These are phyloP conservation scores for Nicotiana attenuata DNA, from an alignment of 257 asterid genomes.

Conservation along the genomic window DNA sequence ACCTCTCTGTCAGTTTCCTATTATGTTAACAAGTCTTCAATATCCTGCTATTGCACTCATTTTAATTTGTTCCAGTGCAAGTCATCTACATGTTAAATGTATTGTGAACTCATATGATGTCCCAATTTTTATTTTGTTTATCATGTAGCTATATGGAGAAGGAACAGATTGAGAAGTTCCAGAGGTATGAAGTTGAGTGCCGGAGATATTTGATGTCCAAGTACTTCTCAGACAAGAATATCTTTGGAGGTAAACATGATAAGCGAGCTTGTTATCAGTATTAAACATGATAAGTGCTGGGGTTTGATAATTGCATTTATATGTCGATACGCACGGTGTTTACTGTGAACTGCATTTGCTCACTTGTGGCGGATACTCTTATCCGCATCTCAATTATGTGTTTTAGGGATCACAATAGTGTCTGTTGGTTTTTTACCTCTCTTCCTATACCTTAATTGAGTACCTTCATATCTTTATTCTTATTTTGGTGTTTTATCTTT, in stretches of 20 bases:
- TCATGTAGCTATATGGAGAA: not conserved
- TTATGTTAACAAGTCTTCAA: not conserved
- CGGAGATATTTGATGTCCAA: conserved; percentile 52
- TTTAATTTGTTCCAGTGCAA: not conserved
- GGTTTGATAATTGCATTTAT: not conserved
- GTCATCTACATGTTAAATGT: not conserved
- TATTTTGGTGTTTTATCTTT: too few relatives aligned
- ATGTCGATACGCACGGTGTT: not conserved
- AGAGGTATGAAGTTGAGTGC: conserved; percentile 54
- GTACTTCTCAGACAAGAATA: conserved; percentile 79
- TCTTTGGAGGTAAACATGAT: conserved; percentile 57
- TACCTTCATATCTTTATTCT: too few relatives aligned
- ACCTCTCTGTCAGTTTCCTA: not conserved
- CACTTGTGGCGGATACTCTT: too few relatives aligned
- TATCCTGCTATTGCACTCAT: not conserved
- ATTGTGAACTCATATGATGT: not conserved
- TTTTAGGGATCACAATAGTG: too few relatives aligned
- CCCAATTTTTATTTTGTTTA: not conserved
- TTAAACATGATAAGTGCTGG: too few relatives aligned
- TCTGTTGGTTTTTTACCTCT: too few relatives aligned
- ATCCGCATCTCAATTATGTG: too few relatives aligned
- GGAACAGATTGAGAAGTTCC: conserved; percentile 40
- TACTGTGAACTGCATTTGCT: too few relatives aligned
- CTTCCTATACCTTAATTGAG: too few relatives aligned
- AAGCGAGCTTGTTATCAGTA: not conserved